Evolutionary conservation across 305 asterid species (phyloP).

Genomic region (Fraxinus ornus): DNA sequence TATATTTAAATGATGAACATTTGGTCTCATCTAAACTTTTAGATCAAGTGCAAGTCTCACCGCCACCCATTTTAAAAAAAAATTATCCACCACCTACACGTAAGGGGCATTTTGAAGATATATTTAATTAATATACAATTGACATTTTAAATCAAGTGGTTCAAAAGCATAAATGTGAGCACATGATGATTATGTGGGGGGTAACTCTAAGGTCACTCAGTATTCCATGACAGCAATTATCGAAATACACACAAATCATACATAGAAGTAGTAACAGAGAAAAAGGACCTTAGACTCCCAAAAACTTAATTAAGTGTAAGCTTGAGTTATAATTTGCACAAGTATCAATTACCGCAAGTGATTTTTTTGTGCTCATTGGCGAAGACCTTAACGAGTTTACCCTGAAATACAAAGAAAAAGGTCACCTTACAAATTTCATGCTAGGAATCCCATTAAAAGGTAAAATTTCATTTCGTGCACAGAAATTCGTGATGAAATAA

Average conservation of each 20-base stretch:
- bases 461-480: neutral
- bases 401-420: constrained; percentile 60
- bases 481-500: constrained; percentile 9
- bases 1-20: neutral
- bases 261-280: constrained; percentile 10
- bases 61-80: neutral
- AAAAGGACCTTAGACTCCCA: constrained; percentile 13
- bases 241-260: neutral
- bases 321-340: constrained; percentile 19
- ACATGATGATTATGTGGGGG: neutral
- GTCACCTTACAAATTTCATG: constrained; percentile 29
- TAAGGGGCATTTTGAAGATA: neutral
- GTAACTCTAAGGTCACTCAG: neutral
- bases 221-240: neutral
- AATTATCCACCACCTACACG: neutral
- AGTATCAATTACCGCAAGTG: constrained; percentile 65
- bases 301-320: constrained; percentile 21
- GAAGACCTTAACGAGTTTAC: constrained; percentile 89
- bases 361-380: constrained; percentile 88
- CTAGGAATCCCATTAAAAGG: constrained; percentile 5
- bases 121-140: neutral
- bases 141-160: neutral
- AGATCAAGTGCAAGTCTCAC: neutral
- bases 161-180: neutral
- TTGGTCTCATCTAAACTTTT: neutral